Percentiles rank a stretch among this genome's conserved stretches.
phyloP scores from a whole-genome alignment of 2,329 filamentous ascomycete species.

The Aspergillus phoenicis region DNA sequence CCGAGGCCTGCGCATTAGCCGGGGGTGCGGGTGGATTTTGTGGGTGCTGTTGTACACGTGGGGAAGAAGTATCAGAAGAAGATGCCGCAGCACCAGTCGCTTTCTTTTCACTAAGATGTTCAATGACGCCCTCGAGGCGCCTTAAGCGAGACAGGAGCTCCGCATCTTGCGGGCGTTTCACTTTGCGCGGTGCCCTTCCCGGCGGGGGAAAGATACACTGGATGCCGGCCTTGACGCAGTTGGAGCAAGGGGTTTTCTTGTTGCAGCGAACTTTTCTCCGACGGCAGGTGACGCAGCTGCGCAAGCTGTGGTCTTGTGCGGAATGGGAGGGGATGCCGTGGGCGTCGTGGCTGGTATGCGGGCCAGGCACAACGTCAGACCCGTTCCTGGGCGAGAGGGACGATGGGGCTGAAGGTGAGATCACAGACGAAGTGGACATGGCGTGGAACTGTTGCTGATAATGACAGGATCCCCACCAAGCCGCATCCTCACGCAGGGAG shows the following conservation, averaged over 20 bases:
- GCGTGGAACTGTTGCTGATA: slow-evolving; percentile 5
- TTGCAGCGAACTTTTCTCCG: slow-evolving; percentile 53
- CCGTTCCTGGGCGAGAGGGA: slow-evolving; percentile 7
- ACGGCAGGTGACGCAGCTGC: slow-evolving; percentile 52
- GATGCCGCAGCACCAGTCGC: slow-evolving; percentile 24
- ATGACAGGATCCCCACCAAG: slow-evolving; percentile 9
- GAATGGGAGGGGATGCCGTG: slow-evolving; percentile 4
- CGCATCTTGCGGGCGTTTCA: slow-evolving; percentile 60
- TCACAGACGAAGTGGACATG: slow-evolving; percentile 20
- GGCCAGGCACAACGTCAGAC: slow-evolving; percentile 8
- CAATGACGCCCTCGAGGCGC: slow-evolving; percentile 63
- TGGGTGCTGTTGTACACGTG: slow-evolving; percentile 13
- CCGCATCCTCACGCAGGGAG: slow-evolving; percentile 16
- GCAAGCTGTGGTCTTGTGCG: slow-evolving; percentile 32
- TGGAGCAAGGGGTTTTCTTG: slow-evolving; percentile 51
- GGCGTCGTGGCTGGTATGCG: slow-evolving; percentile 2
- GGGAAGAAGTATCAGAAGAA: slow-evolving; percentile 9
- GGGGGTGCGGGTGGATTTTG: slow-evolving; percentile 4
- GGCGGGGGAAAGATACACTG: slow-evolving; percentile 66
- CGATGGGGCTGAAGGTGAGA: slow-evolving; percentile 1
- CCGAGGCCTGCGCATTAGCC: background rate
- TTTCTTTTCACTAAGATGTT: slow-evolving; percentile 56
- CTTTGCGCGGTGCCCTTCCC: slow-evolving; percentile 61
- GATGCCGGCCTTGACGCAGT: slow-evolving; percentile 53
- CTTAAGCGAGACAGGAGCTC: slow-evolving; percentile 61